Evolutionary conservation across 2,329 filamentous ascomycete species (phyloP).

Genomic region (Raffaelea arxii): DNA sequence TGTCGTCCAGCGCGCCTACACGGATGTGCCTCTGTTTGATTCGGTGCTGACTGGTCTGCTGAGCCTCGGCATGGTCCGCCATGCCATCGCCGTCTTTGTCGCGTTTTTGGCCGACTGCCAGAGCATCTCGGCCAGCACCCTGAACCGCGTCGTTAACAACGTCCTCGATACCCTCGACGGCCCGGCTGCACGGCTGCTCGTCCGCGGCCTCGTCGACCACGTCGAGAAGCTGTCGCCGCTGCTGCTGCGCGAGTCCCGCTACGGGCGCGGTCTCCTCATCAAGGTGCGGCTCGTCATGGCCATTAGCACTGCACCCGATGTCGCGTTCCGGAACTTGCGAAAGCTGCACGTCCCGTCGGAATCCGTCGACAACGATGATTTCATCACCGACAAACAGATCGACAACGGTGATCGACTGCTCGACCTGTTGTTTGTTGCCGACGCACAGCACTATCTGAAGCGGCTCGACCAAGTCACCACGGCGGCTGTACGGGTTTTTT

Average conservation of each 20-base stretch:
- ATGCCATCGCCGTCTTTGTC: slow-evolving; percentile 33
- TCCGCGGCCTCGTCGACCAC: slow-evolving; percentile 20
- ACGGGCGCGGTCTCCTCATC: slow-evolving; percentile 5
- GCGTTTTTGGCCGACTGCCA: slow-evolving; percentile 13
- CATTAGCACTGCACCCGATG: slow-evolving; percentile 5
- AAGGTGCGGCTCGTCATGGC: slow-evolving; percentile 11
- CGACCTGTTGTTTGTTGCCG: slow-evolving; percentile 6
- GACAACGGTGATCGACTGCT: background rate
- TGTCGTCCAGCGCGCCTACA: slow-evolving; percentile 28
- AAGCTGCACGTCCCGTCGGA: no score
- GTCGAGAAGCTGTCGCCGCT: slow-evolving; percentile 12
- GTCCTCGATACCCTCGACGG: slow-evolving; percentile 30
- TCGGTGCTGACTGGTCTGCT: slow-evolving; percentile 38
- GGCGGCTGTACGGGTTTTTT: no score
- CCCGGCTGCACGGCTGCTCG: slow-evolving; percentile 22
- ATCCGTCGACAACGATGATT: no score
- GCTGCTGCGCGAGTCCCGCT: slow-evolving; percentile 6
- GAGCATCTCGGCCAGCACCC: slow-evolving; percentile 26
- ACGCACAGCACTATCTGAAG: slow-evolving; percentile 6
- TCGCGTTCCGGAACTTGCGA: background rate
- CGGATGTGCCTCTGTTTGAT: slow-evolving; percentile 31
- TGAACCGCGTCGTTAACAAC: slow-evolving; percentile 32
- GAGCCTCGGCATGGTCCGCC: slow-evolving; percentile 32
- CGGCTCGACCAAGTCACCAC: slow-evolving; percentile 5
- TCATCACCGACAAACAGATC: background rate